Conservation (phyloP, 768 basidiomycete genomes). For the Termitomyces heimii region DNA sequence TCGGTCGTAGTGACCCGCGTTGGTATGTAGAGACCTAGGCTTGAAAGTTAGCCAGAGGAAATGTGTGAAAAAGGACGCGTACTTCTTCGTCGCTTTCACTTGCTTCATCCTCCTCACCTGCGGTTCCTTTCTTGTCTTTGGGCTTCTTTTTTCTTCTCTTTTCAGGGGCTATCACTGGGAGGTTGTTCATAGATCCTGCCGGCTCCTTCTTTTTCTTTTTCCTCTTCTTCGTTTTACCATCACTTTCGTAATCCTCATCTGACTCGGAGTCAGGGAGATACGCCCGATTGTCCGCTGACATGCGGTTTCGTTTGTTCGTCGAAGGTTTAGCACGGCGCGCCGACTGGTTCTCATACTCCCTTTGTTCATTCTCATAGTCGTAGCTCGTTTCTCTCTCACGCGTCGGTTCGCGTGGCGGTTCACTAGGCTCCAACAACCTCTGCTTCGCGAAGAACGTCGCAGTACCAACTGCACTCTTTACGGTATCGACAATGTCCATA, state of each 20-base stretch:
- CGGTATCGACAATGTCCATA: constrained; percentile 50
- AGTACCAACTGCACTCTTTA: constrained; percentile 44
- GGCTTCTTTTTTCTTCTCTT: constrained; percentile 53
- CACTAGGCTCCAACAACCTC: constrained; percentile 52
- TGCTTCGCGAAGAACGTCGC: constrained; percentile 65
- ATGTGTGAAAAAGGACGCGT: constrained; percentile 19
- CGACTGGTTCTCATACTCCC: constrained; percentile 44
- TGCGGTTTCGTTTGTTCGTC: constrained; percentile 48
- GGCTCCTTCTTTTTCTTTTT: constrained; percentile 52
- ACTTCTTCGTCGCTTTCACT: constrained; percentile 35
- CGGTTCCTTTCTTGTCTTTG: constrained; percentile 37
- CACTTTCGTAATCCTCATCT: constrained; percentile 51
- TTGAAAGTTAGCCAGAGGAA: constrained; percentile 5
- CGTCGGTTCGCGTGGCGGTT: constrained; percentile 13
- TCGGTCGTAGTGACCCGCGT: constrained; percentile 29
- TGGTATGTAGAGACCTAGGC: constrained; percentile 17
- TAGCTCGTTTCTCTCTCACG: constrained; percentile 50
- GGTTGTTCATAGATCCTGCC: constrained; percentile 55
- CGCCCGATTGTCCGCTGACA: constrained; percentile 76
- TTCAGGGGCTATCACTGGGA: constrained; percentile 63
- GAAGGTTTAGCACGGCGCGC: constrained; percentile 17
- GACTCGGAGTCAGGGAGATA: constrained; percentile 70
- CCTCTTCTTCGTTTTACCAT: constrained; percentile 46
- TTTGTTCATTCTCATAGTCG: constrained; percentile 75
- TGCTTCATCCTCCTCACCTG: constrained; percentile 41